These are phyloP conservation scores for Piloderma croceum DNA, from an alignment of 768 basidiomycete species.

Conservation along the genomic window DNA sequence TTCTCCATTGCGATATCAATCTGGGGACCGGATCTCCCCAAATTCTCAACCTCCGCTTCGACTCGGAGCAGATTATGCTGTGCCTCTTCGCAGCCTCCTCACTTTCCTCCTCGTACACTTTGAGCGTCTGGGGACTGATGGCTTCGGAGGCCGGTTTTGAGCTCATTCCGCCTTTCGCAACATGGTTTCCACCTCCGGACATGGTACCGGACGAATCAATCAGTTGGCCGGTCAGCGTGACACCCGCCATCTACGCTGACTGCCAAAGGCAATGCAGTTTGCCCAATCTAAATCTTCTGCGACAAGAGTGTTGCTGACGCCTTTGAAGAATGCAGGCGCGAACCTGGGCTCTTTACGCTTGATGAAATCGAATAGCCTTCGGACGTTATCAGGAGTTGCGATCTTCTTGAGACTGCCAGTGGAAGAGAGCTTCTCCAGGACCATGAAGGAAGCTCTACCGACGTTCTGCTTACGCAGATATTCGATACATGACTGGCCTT, in stretches of 20 bases:
- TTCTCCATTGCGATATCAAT: constrained; percentile 82
- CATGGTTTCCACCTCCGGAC: constrained; percentile 87
- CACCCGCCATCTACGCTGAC: constrained; percentile 79
- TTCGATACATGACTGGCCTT: constrained; percentile 90
- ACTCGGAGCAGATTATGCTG: constrained; percentile 42
- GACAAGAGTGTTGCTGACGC: constrained; percentile 80
- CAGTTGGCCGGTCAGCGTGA: constrained; percentile 87
- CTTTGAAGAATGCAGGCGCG: constrained; percentile 87
- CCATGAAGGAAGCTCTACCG: constrained; percentile 89
- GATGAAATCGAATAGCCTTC: constrained; percentile 90
- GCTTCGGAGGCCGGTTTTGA: constrained; percentile 78
- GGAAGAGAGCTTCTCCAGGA: constrained; percentile 72
- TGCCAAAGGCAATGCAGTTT: constrained; percentile 85
- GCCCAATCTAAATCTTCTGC: constrained; percentile 90
- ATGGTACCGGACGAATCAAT: constrained; percentile 96
- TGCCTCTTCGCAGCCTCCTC: constrained; percentile 54
- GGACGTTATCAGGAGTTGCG: constrained; percentile 80
- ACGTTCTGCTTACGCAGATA: constrained; percentile 85
- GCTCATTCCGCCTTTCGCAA: constrained; percentile 84
- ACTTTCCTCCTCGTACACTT: constrained; percentile 69
- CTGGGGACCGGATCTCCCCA: constrained; percentile 60
- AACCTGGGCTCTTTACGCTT: constrained; percentile 84
- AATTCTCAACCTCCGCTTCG: constrained; percentile 58
- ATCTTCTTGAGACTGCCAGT: constrained; percentile 14
- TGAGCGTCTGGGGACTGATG: constrained; percentile 73